phyloP scores from a whole-genome alignment of 2,329 filamentous ascomycete species.

The Remersonia thermophila region DNA sequence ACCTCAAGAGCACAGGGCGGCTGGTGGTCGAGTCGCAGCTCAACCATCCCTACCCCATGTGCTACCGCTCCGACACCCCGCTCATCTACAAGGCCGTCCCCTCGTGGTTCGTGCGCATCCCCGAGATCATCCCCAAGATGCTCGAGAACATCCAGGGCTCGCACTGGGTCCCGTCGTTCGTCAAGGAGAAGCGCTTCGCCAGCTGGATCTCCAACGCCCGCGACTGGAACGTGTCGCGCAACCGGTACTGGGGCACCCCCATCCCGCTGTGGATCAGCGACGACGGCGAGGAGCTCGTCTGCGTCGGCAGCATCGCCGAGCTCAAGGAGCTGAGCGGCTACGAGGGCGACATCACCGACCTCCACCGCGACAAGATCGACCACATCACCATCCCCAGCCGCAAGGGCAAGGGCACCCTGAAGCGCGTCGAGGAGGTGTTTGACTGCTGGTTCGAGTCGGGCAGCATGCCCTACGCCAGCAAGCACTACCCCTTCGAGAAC shows the following conservation, averaged over 20 bases:
- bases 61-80: slow-evolving; percentile 87
- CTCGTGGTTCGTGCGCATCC: slow-evolving; percentile 89
- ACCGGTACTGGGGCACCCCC: slow-evolving; percentile 91
- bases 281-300: slow-evolving; percentile 75
- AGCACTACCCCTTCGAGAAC: slow-evolving; percentile 89
- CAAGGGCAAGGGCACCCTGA: slow-evolving; percentile 71
- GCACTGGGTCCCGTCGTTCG: slow-evolving; percentile 82
- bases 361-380: slow-evolving; percentile 89
- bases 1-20: slow-evolving; percentile 64
- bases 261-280: slow-evolving; percentile 87
- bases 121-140: slow-evolving; percentile 74
- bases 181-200: slow-evolving; percentile 83
- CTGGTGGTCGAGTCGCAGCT: slow-evolving; percentile 77
- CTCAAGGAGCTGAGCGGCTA: slow-evolving; percentile 79
- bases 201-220: slow-evolving; percentile 86
- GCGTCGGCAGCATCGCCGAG: slow-evolving; percentile 73
- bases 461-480: slow-evolving; percentile 85
- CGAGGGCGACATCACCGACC: slow-evolving; percentile 66
- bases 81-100: slow-evolving; percentile 87
- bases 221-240: slow-evolving; percentile 92
- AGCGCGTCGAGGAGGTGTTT: slow-evolving; percentile 76
- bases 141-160: slow-evolving; percentile 80
- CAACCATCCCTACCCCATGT: slow-evolving; percentile 87
- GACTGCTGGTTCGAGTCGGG: slow-evolving; percentile 95
- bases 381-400: slow-evolving; percentile 88